Base-by-base conservation (phyloP, 768 basidiomycete species). In the Suillus brevipes region DNA sequence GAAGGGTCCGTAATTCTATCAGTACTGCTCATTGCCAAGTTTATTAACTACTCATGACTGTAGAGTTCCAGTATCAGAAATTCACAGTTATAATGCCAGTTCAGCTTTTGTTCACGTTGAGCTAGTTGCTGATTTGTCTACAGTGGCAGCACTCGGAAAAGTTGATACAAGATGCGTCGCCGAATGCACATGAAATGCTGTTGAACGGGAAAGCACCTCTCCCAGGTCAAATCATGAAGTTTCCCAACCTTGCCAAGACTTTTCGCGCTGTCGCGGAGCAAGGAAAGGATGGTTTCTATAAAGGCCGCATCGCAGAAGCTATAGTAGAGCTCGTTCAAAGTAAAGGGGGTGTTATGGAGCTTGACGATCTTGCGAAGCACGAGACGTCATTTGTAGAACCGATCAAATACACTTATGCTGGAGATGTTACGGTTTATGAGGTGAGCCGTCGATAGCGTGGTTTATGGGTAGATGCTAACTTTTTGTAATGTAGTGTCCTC, bases 271-370 rank as follows among this genome's bases (percentile, higher is more conserved):
- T 98, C 10, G 93, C 87, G 0, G 83, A 86, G 66, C 79, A 94
- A 16, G 97, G 97, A 3, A 95, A 91, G 71, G 89, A 90, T 64
- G 97, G 97, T 0, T 99, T 94, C 77, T 99, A 99, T 79, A 94
- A 89, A 73, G 97, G 97, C 2, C 82, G 92, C 18, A 77, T 99
- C 18, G 97, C 97, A 0, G 82, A 96, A 74, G 93, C 92, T 4
- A 92, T 97, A 63, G 91, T 96, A 10, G 88, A 95, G 58, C 82
- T 98, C 37, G 85, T 97, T 58, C 80, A 93, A 76, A 88, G 86
- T 75, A 84, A 90, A 69, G 97, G 97, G 20, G 97, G 97, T 23
- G 85, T 95, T 9, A 96, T 99, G 95, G 90, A 90, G 59, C 83
- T 98, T 14, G 88, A 90, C n/a, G 97, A 99, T 75, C 86, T 99